Percentiles rank a stretch among this genome's conserved stretches.
Conservation (phyloP, 2,329 filamentous ascomycete genomes). For the Alternaria gaisen region DNA sequence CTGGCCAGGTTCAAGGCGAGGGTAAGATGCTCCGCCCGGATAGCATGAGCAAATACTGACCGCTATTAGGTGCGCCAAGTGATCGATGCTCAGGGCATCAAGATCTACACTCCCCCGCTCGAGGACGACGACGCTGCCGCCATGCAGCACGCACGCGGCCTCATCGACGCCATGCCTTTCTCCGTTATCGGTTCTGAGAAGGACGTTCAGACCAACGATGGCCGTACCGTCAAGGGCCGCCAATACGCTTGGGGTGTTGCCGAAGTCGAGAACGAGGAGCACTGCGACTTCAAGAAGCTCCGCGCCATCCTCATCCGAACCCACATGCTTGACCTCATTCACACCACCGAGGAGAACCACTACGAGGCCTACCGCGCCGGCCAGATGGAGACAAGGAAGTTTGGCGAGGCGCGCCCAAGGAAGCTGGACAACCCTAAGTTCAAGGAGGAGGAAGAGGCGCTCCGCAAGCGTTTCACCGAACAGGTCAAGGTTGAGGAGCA, state of each 20-base stretch:
- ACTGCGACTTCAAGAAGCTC: constrained; percentile 99
- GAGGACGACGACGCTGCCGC: constrained; percentile 99
- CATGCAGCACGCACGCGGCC: constrained; percentile 89
- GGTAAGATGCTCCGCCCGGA: constrained; percentile 62
- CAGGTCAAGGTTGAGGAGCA: constrained; percentile 99
- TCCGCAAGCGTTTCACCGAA: constrained; percentile 99
- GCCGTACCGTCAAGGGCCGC: constrained; percentile 96
- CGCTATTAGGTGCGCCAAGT: constrained; percentile 81
- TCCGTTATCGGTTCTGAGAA: constrained; percentile 99
- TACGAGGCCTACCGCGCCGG: constrained; percentile 99
- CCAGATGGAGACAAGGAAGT: constrained; percentile 99
- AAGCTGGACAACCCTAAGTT: constrained; percentile 99
- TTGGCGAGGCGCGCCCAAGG: constrained; percentile 93
- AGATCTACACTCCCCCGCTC: constrained; percentile 97
- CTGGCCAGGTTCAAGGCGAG: constrained; percentile 93
- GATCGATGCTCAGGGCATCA: constrained; percentile 98
- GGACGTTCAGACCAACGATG: constrained; percentile 95
- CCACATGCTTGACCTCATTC: constrained; percentile 99
- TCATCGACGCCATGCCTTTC: constrained; percentile 98
- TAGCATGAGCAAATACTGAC: constrained; percentile 20
- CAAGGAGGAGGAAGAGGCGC: constrained; percentile 98
- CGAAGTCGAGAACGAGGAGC: constrained; percentile 99
- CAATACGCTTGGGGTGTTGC: constrained; percentile 99
- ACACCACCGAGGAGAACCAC: constrained; percentile 98
- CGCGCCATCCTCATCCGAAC: constrained; percentile 98